Evolutionary conservation across 1,139 yeast genomes (phyloP), one percentile per base, ranked within the genome.

Genomic region (Sugiyamaella pinicola): DNA sequence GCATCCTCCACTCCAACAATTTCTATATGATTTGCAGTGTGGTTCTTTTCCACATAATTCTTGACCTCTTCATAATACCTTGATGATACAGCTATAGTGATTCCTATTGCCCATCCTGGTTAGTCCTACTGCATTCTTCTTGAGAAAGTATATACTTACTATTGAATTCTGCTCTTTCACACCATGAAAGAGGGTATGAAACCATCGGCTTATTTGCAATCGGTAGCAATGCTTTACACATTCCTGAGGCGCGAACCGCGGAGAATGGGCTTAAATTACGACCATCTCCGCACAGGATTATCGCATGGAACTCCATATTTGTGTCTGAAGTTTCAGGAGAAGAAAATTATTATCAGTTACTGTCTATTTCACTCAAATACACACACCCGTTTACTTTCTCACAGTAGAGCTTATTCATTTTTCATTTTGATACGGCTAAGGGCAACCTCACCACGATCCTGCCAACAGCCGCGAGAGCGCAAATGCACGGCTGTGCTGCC

Each of bases 171-270:
- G 96, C 98, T 65, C 79, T 78, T 64, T 85, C 89, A 75, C 98
- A 90, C 98, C 98, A 95, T 61, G 87, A 91, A 44, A 95, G 75
- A 2, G 87, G 95, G 65, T 89, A 87, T 61, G 85, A 85, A 46
- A 95, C 74, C 87, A 93, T 84, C n/a, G 97, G 96, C 63, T 80
- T 79, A 68, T 91, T 91, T 13, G 95, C 98, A 41, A 95, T 77
- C 2, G 99, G 98, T 49, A 95, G 71, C 52, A 91, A 73, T 0
- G 97, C 95, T 72, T 93, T 93, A 4, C 95, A 82, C 9, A 80
- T 67, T 7, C 95, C 91, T 1, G 85, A 76, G 29, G 68, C 69
- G 21, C 73, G 67, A 38, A 76, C 77, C 0, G 95, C 80, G 15
- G 66, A 58, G 57, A 90, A 81, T 0, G 98, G 98, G 12, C 81